These are phyloP conservation scores for Chloropicon primus DNA, from an alignment of 139 green algal species.

Conservation along the genomic window DNA sequence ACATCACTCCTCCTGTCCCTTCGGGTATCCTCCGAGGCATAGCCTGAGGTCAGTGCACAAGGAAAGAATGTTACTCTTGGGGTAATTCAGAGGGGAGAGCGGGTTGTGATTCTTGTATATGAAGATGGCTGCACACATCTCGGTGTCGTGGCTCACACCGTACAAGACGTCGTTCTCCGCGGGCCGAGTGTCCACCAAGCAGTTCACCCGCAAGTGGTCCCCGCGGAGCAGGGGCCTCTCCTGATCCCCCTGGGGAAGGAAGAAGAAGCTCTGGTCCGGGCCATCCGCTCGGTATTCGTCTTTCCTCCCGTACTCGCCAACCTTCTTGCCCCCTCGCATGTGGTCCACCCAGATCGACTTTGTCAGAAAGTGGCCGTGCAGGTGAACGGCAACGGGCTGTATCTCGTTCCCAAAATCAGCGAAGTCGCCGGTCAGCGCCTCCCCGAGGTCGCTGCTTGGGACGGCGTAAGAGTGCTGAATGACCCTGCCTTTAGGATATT, in stretches of 20 bases:
- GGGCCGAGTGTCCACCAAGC: background rate
- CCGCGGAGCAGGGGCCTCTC: background rate
- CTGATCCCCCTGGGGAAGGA: background rate
- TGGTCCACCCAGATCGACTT: background rate
- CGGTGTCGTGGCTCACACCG: background rate
- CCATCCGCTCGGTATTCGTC: background rate
- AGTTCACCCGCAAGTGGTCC: background rate
- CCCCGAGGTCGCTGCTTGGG: background rate
- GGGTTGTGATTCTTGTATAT: background rate
- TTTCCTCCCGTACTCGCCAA: background rate
- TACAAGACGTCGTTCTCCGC: background rate
- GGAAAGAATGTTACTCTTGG: background rate
- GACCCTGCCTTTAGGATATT: background rate
- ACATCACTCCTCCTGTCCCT: slow-evolving; percentile 20
- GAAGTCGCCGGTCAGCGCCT: background rate
- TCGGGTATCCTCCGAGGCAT: background rate
- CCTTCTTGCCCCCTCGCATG: background rate
- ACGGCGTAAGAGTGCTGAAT: background rate
- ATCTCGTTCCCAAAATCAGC: background rate
- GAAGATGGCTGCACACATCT: background rate
- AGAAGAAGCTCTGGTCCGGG: background rate
- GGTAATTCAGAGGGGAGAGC: background rate
- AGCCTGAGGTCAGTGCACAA: background rate
- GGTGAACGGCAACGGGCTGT: background rate
- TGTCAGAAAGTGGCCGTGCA: background rate